Evolutionary conservation across 257 asterid species (phyloP).

Genomic region (Lycium barbarum): DNA sequence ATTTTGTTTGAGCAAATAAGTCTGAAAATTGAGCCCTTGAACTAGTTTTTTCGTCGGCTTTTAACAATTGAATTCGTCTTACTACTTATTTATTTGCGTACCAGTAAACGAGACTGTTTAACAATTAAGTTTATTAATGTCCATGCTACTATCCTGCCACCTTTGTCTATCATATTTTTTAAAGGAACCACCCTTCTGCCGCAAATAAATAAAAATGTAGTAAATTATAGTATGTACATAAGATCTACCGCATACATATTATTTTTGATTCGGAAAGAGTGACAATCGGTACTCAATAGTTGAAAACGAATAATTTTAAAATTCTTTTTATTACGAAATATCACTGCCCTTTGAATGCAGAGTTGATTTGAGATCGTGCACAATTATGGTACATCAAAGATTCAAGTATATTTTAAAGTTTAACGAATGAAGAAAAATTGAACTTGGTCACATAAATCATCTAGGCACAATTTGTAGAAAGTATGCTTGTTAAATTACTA

Average conservation of each 20-base stretch:
- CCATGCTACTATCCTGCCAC: conserved; percentile 25
- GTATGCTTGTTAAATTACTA: background rate
- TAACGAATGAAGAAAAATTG: background rate
- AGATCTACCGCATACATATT: background rate
- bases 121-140: background rate
- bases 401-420: background rate
- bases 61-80: too few relatives aligned
- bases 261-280: background rate
- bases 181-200: background rate
- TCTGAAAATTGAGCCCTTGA: background rate
- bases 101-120: background rate
- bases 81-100: background rate
- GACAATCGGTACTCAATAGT: background rate
- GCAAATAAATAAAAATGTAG: background rate
- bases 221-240: background rate
- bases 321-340: background rate
- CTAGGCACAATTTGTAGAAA: background rate
- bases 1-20: background rate
- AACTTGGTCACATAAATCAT: background rate
- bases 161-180: background rate
- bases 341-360: background rate
- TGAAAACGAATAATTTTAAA: background rate
- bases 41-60: background rate
- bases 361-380: background rate
- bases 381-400: background rate